Evolutionary conservation across 257 asterid species (phyloP).

Genomic region (Solanum piurae): DNA sequence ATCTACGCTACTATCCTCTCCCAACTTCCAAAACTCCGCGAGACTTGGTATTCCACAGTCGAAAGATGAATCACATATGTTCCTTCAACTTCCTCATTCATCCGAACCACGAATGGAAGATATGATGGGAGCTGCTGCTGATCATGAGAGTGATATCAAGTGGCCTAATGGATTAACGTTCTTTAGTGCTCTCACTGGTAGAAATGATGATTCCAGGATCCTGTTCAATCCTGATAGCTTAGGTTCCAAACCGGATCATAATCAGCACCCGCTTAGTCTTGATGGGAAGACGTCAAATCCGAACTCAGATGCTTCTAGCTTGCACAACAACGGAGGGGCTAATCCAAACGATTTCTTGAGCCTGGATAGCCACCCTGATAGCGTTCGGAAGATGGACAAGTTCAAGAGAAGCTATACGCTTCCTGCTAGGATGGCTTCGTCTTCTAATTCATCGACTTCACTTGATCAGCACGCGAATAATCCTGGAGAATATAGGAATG

Average conservation of each 20-base stretch:
- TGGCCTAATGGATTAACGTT: slow-evolving; percentile 89
- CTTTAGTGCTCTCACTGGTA: slow-evolving; percentile 71
- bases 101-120: slow-evolving; percentile 53
- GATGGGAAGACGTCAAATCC: slow-evolving; percentile 17
- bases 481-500: slow-evolving; percentile 62
- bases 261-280: slow-evolving; percentile 7
- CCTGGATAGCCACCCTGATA: slow-evolving; percentile 55
- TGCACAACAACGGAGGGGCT: slow-evolving; percentile 23
- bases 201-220: slow-evolving; percentile 61
- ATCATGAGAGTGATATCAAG: slow-evolving; percentile 71
- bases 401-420: slow-evolving; percentile 75
- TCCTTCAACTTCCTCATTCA: slow-evolving; percentile 58
- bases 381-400: slow-evolving; percentile 46
- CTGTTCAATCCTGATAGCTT: slow-evolving; percentile 50
- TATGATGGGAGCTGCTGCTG: slow-evolving; percentile 28
- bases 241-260: slow-evolving; percentile 29
- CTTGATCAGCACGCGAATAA: slow-evolving; percentile 49
- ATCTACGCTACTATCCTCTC: slow-evolving; percentile 37
- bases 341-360: slow-evolving; percentile 58
- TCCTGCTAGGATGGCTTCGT: slow-evolving; percentile 73
- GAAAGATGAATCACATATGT: slow-evolving; percentile 76
- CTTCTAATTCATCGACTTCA: slow-evolving; percentile 64
- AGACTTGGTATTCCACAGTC: slow-evolving; percentile 42
- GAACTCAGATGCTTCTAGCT: slow-evolving; percentile 18
- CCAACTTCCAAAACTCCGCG: slow-evolving; percentile 42